A percentile compares a stretch with the other conserved stretches of the same genome.
These are phyloP conservation scores for Boechera divaricarpa DNA, from an alignment of 345 rosid species.

Conservation along the genomic window DNA sequence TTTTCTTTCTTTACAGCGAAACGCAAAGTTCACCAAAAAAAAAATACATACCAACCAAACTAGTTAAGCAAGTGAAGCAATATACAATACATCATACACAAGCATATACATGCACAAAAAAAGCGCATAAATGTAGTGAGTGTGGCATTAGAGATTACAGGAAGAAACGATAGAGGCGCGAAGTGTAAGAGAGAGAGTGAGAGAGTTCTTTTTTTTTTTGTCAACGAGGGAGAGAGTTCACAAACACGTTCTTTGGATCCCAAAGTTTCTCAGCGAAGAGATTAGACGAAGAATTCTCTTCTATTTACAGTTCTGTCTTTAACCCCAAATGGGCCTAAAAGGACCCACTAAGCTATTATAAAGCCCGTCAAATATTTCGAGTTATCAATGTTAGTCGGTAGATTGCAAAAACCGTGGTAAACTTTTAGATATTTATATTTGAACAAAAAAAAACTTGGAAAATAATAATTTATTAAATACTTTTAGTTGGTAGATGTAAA, in stretches of 20 bases:
- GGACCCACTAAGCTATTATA: not conserved
- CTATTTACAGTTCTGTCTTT: not conserved
- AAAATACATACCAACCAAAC: not conserved
- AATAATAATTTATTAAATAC: not conserved
- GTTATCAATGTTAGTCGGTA: not conserved
- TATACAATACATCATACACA: constrained; percentile 5
- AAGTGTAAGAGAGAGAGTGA: not conserved
- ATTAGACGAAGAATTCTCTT: not conserved
- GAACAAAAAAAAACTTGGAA: not conserved
- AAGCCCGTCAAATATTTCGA: not conserved
- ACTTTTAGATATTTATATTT: not conserved
- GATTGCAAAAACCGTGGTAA: not conserved
- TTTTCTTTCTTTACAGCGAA: not conserved
- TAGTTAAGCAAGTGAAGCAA: constrained; percentile 24
- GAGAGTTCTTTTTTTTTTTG: not conserved
- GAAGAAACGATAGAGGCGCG: constrained; percentile 8
- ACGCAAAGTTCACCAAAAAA: not conserved
- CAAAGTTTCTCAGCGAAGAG: constrained; percentile 10
- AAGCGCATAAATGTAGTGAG: not conserved
- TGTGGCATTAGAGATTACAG: not conserved
- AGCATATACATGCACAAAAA: not conserved
- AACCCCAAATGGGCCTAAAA: constrained; percentile 14
- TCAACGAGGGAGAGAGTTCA: not conserved
- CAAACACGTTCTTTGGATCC: constrained; percentile 16
- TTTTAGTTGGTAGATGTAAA: not conserved